Conservation (phyloP, 176 grass and related monocot genomes). For the Microstegium vimineum region DNA sequence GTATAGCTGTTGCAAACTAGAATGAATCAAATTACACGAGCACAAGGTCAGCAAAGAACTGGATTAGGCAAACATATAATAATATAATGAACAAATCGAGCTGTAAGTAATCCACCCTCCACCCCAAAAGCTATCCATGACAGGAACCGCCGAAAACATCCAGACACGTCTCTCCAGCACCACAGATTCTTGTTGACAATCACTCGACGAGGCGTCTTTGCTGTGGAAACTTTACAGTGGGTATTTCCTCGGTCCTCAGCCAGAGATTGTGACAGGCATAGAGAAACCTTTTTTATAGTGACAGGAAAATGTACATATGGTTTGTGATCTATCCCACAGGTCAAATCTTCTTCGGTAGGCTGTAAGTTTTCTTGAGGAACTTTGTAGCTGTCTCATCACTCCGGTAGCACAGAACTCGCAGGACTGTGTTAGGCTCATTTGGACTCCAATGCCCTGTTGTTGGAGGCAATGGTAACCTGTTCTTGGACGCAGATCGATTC, state of each 20-base stretch:
- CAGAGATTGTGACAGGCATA: background rate
- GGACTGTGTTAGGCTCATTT: constrained; percentile 77
- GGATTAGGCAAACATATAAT: constrained; percentile 39
- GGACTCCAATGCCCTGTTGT: constrained; percentile 86
- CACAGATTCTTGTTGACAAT: background rate
- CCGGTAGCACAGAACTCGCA: constrained; percentile 88
- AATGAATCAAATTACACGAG: constrained; percentile 23
- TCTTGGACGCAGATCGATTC: constrained; percentile 47
- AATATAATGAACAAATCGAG: constrained; percentile 42
- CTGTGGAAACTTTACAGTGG: constrained; percentile 31
- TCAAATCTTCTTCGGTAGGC: constrained; percentile 88
- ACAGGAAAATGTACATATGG: constrained; percentile 32
- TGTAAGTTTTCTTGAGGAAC: constrained; percentile 98
- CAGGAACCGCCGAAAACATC: background rate
- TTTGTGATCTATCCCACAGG: constrained; percentile 3
- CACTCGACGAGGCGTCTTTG: background rate
- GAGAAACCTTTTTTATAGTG: background rate
- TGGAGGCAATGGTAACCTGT: constrained; percentile 58
- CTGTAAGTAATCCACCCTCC: constrained; percentile 21
- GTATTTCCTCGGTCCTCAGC: constrained; percentile 2
- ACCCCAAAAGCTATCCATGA: background rate
- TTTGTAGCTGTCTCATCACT: constrained; percentile 79
- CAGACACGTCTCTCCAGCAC: background rate
- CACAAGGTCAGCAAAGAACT: constrained; percentile 41
- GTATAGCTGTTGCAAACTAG: constrained; percentile 33